Conservation (phyloP, 2,329 filamentous ascomycete species). For the Pseudogymnoascus sp. region DNA sequence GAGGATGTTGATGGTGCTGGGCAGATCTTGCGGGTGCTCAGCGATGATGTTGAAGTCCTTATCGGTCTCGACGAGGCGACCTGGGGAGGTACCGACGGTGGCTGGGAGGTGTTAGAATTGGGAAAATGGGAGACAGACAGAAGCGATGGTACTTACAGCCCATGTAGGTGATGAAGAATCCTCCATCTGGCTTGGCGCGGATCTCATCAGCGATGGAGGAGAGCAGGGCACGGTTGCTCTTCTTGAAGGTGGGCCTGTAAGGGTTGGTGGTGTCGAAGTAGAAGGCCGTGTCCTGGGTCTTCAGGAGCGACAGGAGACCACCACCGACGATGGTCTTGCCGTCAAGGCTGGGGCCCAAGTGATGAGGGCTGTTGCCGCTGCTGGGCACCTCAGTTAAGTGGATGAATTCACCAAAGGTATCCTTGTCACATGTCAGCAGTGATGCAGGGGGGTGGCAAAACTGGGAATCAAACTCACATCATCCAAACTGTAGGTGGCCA, state of each 20-base stretch:
- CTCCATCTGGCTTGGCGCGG: conserved; percentile 53
- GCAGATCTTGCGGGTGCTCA: conserved; percentile 52
- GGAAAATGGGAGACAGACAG: neutral
- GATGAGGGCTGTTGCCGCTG: conserved; percentile 54
- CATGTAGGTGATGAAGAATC: conserved; percentile 57
- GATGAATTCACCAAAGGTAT: conserved; percentile 53
- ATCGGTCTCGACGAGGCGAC: conserved; percentile 54
- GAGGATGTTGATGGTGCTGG: conserved; percentile 46
- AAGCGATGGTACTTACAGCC: conserved; percentile 35
- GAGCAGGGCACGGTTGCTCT: conserved; percentile 52
- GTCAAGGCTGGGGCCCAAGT: conserved; percentile 46
- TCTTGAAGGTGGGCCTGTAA: conserved; percentile 49
- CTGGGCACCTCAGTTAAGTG: conserved; percentile 49
- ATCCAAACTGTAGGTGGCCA: conserved; percentile 51
- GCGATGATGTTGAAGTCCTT: conserved; percentile 52
- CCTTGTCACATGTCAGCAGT: conserved; percentile 28
- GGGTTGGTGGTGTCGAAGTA: conserved; percentile 54
- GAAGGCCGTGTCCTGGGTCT: conserved; percentile 52
- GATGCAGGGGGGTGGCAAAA: neutral
- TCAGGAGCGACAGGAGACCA: conserved; percentile 49
- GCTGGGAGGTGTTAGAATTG: conserved; percentile 16
- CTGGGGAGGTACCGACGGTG: conserved; percentile 49
- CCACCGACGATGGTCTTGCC: conserved; percentile 51
- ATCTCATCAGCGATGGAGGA: conserved; percentile 55
- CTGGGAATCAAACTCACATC: conserved; percentile 35